Evolutionary conservation across 805 yeast species (phyloP), one percentile per base, ranked within the genome.

Genomic region (Metschnikowia shivogae): DNA sequence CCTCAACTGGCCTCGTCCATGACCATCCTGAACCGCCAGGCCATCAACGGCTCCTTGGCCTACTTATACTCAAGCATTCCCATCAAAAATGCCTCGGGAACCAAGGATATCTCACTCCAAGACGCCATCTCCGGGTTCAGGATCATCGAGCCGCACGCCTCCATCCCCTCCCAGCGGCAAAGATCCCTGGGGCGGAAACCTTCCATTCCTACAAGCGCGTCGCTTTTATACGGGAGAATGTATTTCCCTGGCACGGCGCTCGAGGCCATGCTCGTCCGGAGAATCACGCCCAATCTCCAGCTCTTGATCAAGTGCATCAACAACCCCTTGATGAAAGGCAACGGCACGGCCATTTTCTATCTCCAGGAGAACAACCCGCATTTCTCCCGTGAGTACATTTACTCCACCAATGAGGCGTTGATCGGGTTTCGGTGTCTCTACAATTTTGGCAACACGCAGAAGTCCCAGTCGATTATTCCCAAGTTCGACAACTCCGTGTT

Each of bases 191-290:
- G 4, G 34, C 43, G 11, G 26, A 32, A 8, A 43, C 35, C 26
- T 5, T 7, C 26, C 10, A 37, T 24, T 17, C 40, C 29, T 35
- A 37, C 24, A 27, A 37, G 34, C 11, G 46, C 49, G 10, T 68
- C 81, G 0, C 67, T 92, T 12, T 64, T 85, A 29, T 92, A 88
- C 62, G 98, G 98, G 0, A 73, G 92, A 51, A 78, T 93, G 81
- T 86, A 84, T 57, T 81, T 92, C 49, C 98, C 99, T 0, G 86
- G 88, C 1, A 82, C 87, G 13, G 82, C 85, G 6, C 66, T 93
- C 2, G 98, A 92, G 62, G 96, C 96, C 1, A 83, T 93, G 92
- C 53, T 82, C 6, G 79, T 89, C 34, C 79, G 84, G 50, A 68
- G 88, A 44, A 56, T 87, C 13, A 70, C 83, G 0, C 63, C 75